Conservation (phyloP, 768 basidiomycete species). For the Mycena albidolilacea region DNA sequence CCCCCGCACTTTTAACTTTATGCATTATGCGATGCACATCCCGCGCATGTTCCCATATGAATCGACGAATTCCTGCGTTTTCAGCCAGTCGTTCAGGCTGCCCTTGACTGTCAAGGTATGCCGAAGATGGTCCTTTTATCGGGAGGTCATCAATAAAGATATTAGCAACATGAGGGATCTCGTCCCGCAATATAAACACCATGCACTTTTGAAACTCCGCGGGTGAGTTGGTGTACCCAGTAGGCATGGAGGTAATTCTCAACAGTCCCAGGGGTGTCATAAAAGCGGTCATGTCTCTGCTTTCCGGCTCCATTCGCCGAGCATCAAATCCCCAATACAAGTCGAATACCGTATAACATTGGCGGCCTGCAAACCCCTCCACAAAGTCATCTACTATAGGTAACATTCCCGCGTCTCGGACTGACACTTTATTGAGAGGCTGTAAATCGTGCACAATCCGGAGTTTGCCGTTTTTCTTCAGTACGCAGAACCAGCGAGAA, state of each 20-base stretch:
- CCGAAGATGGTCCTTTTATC: neutral
- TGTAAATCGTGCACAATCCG: conserved; percentile 12
- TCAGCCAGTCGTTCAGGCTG: neutral
- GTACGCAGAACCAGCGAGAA: conserved; percentile 8
- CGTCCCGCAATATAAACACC: neutral
- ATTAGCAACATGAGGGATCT: conserved; percentile 7
- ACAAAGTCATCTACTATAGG: conserved; percentile 43
- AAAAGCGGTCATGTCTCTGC: conserved; percentile 37
- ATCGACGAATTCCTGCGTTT: conserved; percentile 33
- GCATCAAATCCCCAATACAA: conserved; percentile 39
- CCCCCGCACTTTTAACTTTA: conserved; percentile 21
- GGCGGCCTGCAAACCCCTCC: conserved; percentile 39
- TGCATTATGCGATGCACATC: conserved; percentile 41
- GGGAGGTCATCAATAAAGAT: conserved; percentile 15
- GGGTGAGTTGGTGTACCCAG: conserved; percentile 41
- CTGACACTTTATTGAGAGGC: conserved; percentile 9
- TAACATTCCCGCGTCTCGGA: conserved; percentile 39
- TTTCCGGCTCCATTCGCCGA: conserved; percentile 21
- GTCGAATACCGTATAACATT: conserved; percentile 35
- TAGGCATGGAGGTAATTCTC: conserved; percentile 40
- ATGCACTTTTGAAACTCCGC: conserved; percentile 42
- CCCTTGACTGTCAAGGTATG: conserved; percentile 36
- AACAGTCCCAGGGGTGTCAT: conserved; percentile 25
- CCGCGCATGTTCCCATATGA: conserved; percentile 41
- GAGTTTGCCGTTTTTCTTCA: conserved; percentile 14